phyloP scores from a whole-genome alignment of 768 basidiomycete species.

The Tulasnella sp. region DNA sequence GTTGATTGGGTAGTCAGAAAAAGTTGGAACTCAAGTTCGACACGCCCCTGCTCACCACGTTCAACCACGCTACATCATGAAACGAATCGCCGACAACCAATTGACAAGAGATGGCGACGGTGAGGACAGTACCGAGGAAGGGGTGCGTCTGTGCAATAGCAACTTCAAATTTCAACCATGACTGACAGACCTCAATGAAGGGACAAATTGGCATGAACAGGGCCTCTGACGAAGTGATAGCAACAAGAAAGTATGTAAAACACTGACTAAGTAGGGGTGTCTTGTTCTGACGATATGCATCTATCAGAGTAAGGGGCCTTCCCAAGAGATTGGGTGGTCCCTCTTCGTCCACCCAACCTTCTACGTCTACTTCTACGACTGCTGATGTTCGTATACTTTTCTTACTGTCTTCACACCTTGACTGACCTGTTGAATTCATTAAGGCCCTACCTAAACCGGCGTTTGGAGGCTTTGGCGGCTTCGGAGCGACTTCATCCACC shows the following conservation, averaged over 20 bases:
- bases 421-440: background rate
- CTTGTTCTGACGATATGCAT: slow-evolving; percentile 1
- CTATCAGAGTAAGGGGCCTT: slow-evolving; percentile 15
- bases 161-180: background rate
- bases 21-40: no score
- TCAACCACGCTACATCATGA: no score
- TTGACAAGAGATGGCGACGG: slow-evolving; percentile 13
- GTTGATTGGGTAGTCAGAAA: no score
- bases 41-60: no score
- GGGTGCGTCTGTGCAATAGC: background rate
- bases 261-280: background rate
- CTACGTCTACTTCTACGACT: background rate
- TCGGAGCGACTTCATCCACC: no score
- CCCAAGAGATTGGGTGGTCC: slow-evolving; percentile 8
- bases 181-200: background rate
- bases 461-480: no score
- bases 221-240: slow-evolving; percentile 5
- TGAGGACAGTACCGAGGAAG: slow-evolving; percentile 10
- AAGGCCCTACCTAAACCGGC: no score
- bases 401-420: background rate
- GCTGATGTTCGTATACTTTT: background rate
- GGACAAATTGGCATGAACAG: background rate
- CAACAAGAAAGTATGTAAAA: slow-evolving; percentile 8
- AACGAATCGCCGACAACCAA: slow-evolving; percentile 8
- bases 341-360: no score